phyloP scores from a whole-genome alignment of 2,329 filamentous ascomycete genomes.

The Chalaropsis thielavioides region DNA sequence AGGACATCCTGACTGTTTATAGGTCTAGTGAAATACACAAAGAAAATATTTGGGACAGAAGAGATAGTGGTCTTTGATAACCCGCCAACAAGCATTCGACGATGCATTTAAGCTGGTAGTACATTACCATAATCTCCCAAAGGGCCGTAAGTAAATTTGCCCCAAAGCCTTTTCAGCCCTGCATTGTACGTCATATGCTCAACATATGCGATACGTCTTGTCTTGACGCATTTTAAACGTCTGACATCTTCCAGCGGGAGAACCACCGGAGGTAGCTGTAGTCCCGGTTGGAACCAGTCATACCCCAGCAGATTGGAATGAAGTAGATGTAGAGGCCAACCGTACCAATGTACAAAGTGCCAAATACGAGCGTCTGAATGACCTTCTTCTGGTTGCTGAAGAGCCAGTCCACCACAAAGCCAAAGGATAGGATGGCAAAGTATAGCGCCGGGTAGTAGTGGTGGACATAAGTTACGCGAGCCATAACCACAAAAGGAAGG shows the following conservation, averaged over 20 bases:
- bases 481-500: slow-evolving; percentile 91
- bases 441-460: slow-evolving; percentile 98
- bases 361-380: slow-evolving; percentile 56
- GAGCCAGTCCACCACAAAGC: slow-evolving; percentile 79
- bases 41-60: slow-evolving; percentile 3
- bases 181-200: background rate
- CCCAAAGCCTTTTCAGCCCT: background rate
- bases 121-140: background rate
- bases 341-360: slow-evolving; percentile 54
- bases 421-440: slow-evolving; percentile 81
- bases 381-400: slow-evolving; percentile 50
- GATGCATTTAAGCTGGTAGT: background rate
- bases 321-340: slow-evolving; percentile 81
- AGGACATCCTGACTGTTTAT: slow-evolving; percentile 2
- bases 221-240: slow-evolving; percentile 25
- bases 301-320: slow-evolving; percentile 89
- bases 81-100: background rate
- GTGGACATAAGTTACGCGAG: slow-evolving; percentile 95
- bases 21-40: slow-evolving; percentile 4
- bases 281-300: slow-evolving; percentile 69
- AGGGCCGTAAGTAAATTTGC: background rate
- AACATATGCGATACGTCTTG: background rate
- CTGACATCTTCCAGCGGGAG: slow-evolving; percentile 67
- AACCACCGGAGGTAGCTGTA: slow-evolving; percentile 95
- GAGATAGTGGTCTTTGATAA: background rate